Evolutionary conservation across 805 yeast genomes (phyloP).

Genomic region (Candida pini): DNA sequence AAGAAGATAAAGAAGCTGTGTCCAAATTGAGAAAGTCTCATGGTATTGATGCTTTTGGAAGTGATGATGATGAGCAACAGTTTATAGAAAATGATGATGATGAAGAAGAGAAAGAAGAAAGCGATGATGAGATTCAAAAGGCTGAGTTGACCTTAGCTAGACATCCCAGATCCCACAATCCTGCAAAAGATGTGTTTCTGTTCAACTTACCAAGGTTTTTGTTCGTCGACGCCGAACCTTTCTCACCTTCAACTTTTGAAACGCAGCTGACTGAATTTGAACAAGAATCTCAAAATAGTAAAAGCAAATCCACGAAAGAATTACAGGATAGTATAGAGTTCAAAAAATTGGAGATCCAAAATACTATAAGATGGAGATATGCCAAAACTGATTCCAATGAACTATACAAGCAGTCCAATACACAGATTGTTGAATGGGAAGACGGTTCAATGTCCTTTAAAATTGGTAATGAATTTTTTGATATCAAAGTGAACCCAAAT

Average conservation of each 20-base stretch:
- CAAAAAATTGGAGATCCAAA: constrained; percentile 32
- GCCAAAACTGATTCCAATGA: constrained; percentile 66
- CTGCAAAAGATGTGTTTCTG: constrained; percentile 29
- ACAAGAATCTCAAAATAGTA: constrained; percentile 31
- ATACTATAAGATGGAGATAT: constrained; percentile 93
- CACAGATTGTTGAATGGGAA: constrained; percentile 89
- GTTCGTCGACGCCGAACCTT: constrained; percentile 78
- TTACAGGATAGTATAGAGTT: constrained; percentile 44
- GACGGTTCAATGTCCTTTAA: constrained; percentile 87
- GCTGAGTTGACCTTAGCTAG: constrained; percentile 42
- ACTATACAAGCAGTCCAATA: constrained; percentile 78
- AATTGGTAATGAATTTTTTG: constrained; percentile 83
- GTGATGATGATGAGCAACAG: constrained; percentile 32
- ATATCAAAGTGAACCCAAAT: constrained; percentile 57
- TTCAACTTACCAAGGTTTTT: constrained; percentile 80
- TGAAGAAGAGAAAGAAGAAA: constrained; percentile 31
- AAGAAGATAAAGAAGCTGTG: constrained; percentile 16
- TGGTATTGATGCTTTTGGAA: constrained; percentile 17
- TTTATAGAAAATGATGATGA: constrained; percentile 21
- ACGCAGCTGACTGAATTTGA: constrained; percentile 45
- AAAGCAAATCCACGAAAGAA: constrained; percentile 37
- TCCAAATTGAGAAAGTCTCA: constrained; percentile 8
- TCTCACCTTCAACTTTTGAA: constrained; percentile 56
- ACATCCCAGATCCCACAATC: constrained; percentile 42
- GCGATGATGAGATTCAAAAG: constrained; percentile 22